Evolutionary conservation across 2,329 filamentous ascomycete species (phyloP).

Genomic region (Bipolaris oryzae): DNA sequence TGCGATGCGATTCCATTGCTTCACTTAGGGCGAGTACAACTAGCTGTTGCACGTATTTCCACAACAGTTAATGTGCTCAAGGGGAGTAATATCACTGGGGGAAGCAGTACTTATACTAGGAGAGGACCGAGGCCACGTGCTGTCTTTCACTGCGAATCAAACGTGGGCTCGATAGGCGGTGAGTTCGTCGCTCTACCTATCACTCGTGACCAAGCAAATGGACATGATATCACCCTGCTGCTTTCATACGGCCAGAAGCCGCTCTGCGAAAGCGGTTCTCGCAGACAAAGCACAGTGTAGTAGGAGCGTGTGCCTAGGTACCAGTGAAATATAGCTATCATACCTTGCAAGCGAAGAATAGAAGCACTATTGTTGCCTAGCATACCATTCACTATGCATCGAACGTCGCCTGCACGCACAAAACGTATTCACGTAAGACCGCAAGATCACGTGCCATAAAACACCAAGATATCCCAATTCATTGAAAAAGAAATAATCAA

Average conservation of each 20-base stretch:
- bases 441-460: background rate
- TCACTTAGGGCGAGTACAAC: background rate
- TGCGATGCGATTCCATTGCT: constrained; percentile 3
- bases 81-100: background rate
- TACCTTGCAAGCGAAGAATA: background rate
- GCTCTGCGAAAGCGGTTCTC: background rate
- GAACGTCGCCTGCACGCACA: background rate
- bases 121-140: background rate
- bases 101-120: constrained; percentile 1
- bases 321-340: background rate
- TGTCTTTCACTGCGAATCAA: background rate
- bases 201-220: background rate
- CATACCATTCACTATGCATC: background rate
- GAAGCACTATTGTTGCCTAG: background rate
- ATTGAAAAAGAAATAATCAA: background rate
- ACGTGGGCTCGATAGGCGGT: background rate
- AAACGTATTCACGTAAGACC: background rate
- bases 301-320: background rate
- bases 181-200: background rate
- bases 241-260: background rate
- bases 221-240: background rate
- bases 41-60: constrained; percentile 2
- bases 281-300: background rate
- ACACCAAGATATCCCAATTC: background rate
- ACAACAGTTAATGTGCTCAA: constrained; percentile 2